Evolutionary conservation across 306 rosid species (phyloP).

Genomic region (Gastrolobium bilobum): DNA sequence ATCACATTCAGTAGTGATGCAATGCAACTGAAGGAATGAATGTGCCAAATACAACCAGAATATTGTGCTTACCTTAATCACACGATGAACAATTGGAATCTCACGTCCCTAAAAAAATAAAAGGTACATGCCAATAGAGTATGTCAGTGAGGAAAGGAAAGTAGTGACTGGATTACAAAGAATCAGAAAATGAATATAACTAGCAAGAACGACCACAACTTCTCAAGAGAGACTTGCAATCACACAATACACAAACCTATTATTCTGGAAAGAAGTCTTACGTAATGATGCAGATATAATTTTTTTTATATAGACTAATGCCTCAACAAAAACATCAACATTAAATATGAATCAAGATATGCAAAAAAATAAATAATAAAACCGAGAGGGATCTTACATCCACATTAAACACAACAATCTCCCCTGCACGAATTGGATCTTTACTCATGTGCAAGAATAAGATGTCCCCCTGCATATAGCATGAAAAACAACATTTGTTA

Average conservation of each 20-base stretch:
- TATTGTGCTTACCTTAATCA: conserved; percentile 72
- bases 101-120: conserved; percentile 79
- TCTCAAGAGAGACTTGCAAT: background rate
- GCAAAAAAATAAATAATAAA: background rate
- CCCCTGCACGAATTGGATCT: conserved; percentile 96
- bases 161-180: background rate
- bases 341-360: background rate
- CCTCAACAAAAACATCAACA: background rate
- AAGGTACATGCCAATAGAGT: conserved; percentile 6
- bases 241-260: conserved; percentile 6
- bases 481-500: conserved; percentile 33
- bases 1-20: background rate
- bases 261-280: background rate
- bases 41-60: background rate
- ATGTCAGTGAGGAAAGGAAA: conserved; percentile 25
- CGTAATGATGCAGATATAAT: background rate
- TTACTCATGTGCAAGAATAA: conserved; percentile 91
- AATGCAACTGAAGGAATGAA: conserved; percentile 33
- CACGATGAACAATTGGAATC: conserved; percentile 97
- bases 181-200: conserved; percentile 17
- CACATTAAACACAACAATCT: conserved; percentile 92
- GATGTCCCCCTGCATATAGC: conserved; percentile 80
- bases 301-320: background rate
- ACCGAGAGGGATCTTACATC: conserved; percentile 67
- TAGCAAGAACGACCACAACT: background rate